Evolutionary conservation across 345 rosid genomes (phyloP).

Genomic region (Trapa incisa): DNA sequence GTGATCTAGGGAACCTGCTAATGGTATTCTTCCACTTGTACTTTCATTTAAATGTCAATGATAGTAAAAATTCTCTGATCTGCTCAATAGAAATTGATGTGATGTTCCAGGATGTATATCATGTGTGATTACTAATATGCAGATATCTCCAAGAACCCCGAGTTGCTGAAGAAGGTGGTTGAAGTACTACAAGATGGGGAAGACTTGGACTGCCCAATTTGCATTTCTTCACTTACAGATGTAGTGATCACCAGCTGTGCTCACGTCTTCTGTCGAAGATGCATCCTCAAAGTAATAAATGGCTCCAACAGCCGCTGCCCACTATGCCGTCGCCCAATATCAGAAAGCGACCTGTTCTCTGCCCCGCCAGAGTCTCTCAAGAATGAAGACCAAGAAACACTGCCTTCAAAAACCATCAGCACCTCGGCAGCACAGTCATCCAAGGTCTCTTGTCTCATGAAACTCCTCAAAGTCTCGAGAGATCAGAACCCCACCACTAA

Average conservation of each 20-base stretch:
- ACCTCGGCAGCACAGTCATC: conserved; percentile 23
- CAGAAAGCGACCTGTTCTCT: conserved; percentile 56
- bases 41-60: too few relatives aligned
- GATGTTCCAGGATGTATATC: background rate
- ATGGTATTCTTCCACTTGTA: too few relatives aligned
- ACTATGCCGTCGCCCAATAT: conserved; percentile 60
- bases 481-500: conserved; percentile 33
- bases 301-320: conserved; percentile 29
- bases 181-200: conserved; percentile 68
- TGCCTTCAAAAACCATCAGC: conserved; percentile 8
- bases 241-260: conserved; percentile 72
- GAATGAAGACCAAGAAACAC: conserved; percentile 11
- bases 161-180: conserved; percentile 58
- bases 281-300: conserved; percentile 60
- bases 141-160: conserved; percentile 79
- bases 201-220: conserved; percentile 85
- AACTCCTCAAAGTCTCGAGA: conserved; percentile 38
- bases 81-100: background rate
- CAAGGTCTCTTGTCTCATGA: conserved; percentile 45
- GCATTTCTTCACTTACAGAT: conserved; percentile 53
- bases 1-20: too few relatives aligned
- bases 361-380: conserved; percentile 44
- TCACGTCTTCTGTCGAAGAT: conserved; percentile 61
- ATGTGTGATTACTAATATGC: background rate
- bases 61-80: too few relatives aligned